A percentile compares a stretch with the other conserved stretches of the same genome.
Conservation (phyloP, 2,329 filamentous ascomycete genomes). For the Penicillium sp. region DNA sequence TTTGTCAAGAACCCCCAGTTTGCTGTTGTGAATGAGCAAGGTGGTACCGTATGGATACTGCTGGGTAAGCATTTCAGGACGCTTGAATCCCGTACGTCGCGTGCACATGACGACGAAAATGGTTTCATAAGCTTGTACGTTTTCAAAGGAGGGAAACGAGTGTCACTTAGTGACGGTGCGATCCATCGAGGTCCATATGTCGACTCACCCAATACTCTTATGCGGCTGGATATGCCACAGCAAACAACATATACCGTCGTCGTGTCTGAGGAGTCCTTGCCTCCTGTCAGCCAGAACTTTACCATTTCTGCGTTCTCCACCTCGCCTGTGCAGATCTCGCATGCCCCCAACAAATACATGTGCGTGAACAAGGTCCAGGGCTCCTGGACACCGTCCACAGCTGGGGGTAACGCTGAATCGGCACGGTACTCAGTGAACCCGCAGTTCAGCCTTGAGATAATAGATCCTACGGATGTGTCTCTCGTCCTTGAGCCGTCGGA, state of each 20-base stretch:
- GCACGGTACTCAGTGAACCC: slow-evolving; percentile 83
- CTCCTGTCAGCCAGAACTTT: slow-evolving; percentile 76
- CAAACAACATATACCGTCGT: slow-evolving; percentile 65
- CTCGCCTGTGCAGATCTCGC: slow-evolving; percentile 62
- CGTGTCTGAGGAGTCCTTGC: slow-evolving; percentile 78
- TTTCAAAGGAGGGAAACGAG: slow-evolving; percentile 71
- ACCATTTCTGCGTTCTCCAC: slow-evolving; percentile 83
- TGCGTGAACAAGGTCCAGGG: slow-evolving; percentile 64
- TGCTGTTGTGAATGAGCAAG: slow-evolving; percentile 55
- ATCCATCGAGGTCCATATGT: slow-evolving; percentile 83
- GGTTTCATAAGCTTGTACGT: slow-evolving; percentile 90
- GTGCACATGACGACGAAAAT: slow-evolving; percentile 53
- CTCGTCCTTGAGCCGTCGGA: slow-evolving; percentile 73
- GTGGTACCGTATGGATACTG: slow-evolving; percentile 78
- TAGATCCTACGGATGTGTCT: slow-evolving; percentile 66
- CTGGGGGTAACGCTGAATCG: slow-evolving; percentile 82
- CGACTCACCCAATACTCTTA: slow-evolving; percentile 88
- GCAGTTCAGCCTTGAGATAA: slow-evolving; percentile 71
- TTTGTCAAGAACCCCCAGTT: slow-evolving; percentile 70
- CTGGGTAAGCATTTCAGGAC: slow-evolving; percentile 85
- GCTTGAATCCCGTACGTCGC: slow-evolving; percentile 39
- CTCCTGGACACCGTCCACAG: slow-evolving; percentile 77
- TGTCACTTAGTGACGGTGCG: slow-evolving; percentile 75
- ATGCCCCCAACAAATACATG: slow-evolving; percentile 65
- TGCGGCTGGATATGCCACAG: slow-evolving; percentile 69